Evolutionary conservation across 495 filamentous ascomycete species (phyloP).

Genomic region (Tuber calosporum): DNA sequence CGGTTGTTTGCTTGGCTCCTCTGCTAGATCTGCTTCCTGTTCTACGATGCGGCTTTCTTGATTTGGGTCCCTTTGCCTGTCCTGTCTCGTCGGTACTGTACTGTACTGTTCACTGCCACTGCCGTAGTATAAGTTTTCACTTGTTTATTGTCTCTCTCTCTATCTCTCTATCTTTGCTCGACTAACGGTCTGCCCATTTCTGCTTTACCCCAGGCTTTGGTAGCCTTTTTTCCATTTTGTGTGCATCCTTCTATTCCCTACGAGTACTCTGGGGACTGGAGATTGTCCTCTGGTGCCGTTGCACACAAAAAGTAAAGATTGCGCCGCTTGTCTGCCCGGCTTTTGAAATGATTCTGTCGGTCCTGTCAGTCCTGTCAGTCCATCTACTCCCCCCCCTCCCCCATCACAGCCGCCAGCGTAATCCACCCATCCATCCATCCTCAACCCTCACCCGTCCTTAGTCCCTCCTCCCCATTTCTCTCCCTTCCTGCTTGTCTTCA

Average conservation of each 20-base stretch:
- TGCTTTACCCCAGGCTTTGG: background rate
- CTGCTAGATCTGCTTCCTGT: background rate
- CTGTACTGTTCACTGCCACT: too few species aligned
- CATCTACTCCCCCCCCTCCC: conserved; percentile 18
- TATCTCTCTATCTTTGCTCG: background rate
- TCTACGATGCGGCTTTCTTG: background rate
- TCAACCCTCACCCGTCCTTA: conserved; percentile 43
- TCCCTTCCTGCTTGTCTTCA: conserved; percentile 12
- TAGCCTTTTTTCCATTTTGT: background rate
- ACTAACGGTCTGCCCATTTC: background rate
- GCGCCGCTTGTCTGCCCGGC: background rate
- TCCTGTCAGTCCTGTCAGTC: background rate
- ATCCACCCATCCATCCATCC: conserved; percentile 21
- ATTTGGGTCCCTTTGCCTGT: background rate
- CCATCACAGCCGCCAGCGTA: conserved; percentile 3
- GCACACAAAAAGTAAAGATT: background rate
- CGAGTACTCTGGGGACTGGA: background rate
- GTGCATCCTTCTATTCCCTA: background rate
- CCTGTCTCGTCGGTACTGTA: background rate
- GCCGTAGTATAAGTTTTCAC: too few species aligned
- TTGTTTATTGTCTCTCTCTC: background rate
- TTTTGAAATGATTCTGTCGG: background rate
- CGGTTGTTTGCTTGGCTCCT: background rate
- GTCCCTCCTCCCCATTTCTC: conserved; percentile 39
- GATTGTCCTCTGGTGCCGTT: background rate